phyloP scores from a whole-genome alignment of 2,329 filamentous ascomycete species.

The Claviceps arundinis region DNA sequence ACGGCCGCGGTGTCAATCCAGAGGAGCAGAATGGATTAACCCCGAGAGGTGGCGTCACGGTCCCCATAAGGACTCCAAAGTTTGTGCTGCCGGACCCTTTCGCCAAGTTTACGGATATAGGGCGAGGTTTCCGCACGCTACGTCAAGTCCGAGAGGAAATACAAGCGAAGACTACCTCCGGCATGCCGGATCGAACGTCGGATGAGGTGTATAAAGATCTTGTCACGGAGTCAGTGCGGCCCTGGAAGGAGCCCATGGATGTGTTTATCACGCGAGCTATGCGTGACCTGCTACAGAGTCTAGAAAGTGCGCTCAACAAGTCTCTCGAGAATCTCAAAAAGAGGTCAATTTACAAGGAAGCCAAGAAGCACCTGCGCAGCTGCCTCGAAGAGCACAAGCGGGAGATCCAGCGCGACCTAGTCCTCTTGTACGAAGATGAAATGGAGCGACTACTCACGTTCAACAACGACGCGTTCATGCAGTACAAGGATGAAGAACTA shows the following conservation, averaged over 20 bases:
- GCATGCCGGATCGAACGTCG: slow-evolving; percentile 45
- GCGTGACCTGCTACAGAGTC: slow-evolving; percentile 30
- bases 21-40: slow-evolving; percentile 21
- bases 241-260: slow-evolving; percentile 43
- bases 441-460: slow-evolving; percentile 43
- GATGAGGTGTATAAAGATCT: slow-evolving; percentile 47
- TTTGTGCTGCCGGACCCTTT: slow-evolving; percentile 23
- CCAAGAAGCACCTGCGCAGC: slow-evolving; percentile 25
- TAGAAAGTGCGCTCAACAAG: slow-evolving; percentile 31
- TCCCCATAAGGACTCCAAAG: slow-evolving; percentile 6
- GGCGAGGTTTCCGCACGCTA: slow-evolving; percentile 31
- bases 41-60: background rate
- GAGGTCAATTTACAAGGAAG: slow-evolving; percentile 35
- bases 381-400: slow-evolving; percentile 29
- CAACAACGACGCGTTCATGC: slow-evolving; percentile 33
- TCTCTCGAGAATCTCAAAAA: slow-evolving; percentile 35
- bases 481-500: slow-evolving; percentile 32
- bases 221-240: slow-evolving; percentile 39
- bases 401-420: slow-evolving; percentile 24
- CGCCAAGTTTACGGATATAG: slow-evolving; percentile 23
- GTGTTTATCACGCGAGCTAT: slow-evolving; percentile 35
- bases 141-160: slow-evolving; percentile 42
- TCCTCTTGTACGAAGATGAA: slow-evolving; percentile 39
- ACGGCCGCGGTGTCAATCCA: slow-evolving; percentile 20
- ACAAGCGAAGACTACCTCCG: slow-evolving; percentile 37